Conservation (phyloP, 2,329 filamentous ascomycete genomes). For the Lachnellula arida region DNA sequence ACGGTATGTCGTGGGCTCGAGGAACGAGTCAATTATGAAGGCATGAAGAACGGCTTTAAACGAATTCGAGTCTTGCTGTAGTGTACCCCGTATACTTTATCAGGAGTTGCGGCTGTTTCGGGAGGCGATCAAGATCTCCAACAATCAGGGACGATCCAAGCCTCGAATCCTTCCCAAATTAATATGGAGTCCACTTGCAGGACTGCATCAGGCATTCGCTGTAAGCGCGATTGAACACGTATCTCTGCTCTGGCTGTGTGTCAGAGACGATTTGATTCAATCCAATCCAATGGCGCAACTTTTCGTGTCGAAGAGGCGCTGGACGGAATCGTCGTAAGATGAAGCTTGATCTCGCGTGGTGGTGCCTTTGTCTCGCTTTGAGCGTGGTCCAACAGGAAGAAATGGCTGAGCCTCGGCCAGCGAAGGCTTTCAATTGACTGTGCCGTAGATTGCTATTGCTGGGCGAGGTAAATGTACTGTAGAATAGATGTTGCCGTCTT, state of each 20-base stretch:
- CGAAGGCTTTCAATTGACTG: too few species aligned
- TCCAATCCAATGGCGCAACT: too few species aligned
- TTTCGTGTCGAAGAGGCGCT: too few species aligned
- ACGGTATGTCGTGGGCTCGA: slow-evolving; percentile 10
- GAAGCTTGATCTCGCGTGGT: too few species aligned
- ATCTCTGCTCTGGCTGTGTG: not conserved
- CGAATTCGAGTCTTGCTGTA: not conserved
- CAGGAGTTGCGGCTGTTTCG: slow-evolving; percentile 15
- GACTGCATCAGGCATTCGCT: not conserved
- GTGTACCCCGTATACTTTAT: slow-evolving; percentile 1
- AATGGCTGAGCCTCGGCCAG: too few species aligned
- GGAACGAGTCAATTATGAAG: slow-evolving; percentile 14
- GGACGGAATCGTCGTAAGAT: too few species aligned
- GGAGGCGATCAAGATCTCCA: slow-evolving; percentile 14
- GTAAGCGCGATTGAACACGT: not conserved
- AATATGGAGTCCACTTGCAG: not conserved
- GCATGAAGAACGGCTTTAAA: slow-evolving; percentile 15
- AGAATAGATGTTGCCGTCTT: too few species aligned
- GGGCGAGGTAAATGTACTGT: not conserved
- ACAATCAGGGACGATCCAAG: not conserved
- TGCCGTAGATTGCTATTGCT: not conserved
- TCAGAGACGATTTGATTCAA: too few species aligned
- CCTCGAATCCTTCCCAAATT: not conserved
- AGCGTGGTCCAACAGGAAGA: too few species aligned
- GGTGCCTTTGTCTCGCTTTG: too few species aligned